Evolutionary conservation across 352 stramenopile species (phyloP).

Genomic region (Pythium dissotocum): DNA sequence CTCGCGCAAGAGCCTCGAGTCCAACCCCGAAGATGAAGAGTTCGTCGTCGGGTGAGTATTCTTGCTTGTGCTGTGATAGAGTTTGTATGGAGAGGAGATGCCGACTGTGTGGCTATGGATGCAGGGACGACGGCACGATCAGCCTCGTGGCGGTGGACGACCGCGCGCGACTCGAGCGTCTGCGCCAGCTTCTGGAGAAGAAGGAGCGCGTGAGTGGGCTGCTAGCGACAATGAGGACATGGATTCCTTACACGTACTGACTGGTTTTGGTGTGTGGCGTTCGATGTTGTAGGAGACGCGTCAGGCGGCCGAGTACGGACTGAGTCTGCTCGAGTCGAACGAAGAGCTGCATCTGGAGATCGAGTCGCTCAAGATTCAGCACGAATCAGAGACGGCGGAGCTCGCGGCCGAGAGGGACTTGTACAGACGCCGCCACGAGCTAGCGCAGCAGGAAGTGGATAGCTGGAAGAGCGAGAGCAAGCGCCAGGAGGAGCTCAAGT

Average conservation of each 20-base stretch:
- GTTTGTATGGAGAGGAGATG: background rate
- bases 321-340: slow-evolving; percentile 74
- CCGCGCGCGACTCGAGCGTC: slow-evolving; percentile 44
- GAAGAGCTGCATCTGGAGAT: slow-evolving; percentile 76
- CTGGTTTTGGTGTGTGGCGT: slow-evolving; percentile 3
- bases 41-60: slow-evolving; percentile 57
- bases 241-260: background rate
- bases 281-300: slow-evolving; percentile 50
- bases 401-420: slow-evolving; percentile 60
- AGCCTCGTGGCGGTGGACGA: slow-evolving; percentile 46
- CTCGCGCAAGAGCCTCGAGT: slow-evolving; percentile 39
- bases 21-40: slow-evolving; percentile 52
- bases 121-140: slow-evolving; percentile 65
- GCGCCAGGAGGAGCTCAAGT: slow-evolving; percentile 62
- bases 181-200: slow-evolving; percentile 46
- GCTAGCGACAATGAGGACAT: background rate
- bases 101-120: background rate
- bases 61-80: background rate
- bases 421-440: slow-evolving; percentile 59
- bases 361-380: slow-evolving; percentile 66
- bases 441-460: slow-evolving; percentile 61
- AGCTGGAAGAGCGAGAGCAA: slow-evolving; percentile 71
- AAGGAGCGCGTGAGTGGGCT: slow-evolving; percentile 43
- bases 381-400: slow-evolving; percentile 65
- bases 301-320: slow-evolving; percentile 77